These are phyloP conservation scores for Wickerhamiella nectarea DNA, from an alignment of 805 yeast species.

Conservation along the genomic window DNA sequence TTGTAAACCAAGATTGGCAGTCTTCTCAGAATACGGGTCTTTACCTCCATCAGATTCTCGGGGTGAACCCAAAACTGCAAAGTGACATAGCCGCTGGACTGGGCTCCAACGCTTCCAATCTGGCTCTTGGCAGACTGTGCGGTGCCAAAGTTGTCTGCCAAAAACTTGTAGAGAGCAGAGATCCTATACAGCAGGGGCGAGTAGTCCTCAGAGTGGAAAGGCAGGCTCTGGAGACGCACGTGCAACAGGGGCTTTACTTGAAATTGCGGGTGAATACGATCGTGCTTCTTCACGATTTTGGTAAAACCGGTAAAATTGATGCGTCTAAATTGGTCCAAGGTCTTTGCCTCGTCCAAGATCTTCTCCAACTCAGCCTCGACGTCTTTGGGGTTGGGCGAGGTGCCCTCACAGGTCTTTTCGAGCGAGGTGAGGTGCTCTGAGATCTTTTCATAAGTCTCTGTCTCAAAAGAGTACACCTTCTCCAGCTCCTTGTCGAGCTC, in stretches of 20 bases:
- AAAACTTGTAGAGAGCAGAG: constrained; percentile 64
- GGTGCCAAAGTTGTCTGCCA: constrained; percentile 54
- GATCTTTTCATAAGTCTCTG: constrained; percentile 51
- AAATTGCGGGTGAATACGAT: constrained; percentile 72
- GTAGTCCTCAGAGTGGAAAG: constrained; percentile 90
- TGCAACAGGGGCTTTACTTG: constrained; percentile 83
- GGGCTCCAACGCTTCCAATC: constrained; percentile 24
- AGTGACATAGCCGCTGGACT: constrained; percentile 33
- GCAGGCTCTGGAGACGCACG: constrained; percentile 74
- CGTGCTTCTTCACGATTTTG: constrained; percentile 92
- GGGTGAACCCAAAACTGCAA: constrained; percentile 94
- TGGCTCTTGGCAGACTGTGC: constrained; percentile 24
- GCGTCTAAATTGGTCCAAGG: constrained; percentile 79
- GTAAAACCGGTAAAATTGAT: constrained; percentile 88
- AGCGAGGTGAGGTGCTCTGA: constrained; percentile 48
- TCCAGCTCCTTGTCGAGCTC: constrained; percentile 73
- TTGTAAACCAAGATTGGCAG: constrained; percentile 79
- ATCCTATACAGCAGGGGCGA: constrained; percentile 72
- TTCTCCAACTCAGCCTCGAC: constrained; percentile 65
- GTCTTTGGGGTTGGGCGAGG: constrained; percentile 35
- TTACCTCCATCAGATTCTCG: constrained; percentile 94
- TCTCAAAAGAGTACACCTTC: constrained; percentile 82
- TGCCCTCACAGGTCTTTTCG: constrained; percentile 44
- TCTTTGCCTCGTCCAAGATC: constrained; percentile 59
- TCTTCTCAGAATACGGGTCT: constrained; percentile 86